Evolutionary conservation across 345 rosid genomes (phyloP), one percentile per base, ranked within the genome.

Genomic region (Rhizophora apiculata): DNA sequence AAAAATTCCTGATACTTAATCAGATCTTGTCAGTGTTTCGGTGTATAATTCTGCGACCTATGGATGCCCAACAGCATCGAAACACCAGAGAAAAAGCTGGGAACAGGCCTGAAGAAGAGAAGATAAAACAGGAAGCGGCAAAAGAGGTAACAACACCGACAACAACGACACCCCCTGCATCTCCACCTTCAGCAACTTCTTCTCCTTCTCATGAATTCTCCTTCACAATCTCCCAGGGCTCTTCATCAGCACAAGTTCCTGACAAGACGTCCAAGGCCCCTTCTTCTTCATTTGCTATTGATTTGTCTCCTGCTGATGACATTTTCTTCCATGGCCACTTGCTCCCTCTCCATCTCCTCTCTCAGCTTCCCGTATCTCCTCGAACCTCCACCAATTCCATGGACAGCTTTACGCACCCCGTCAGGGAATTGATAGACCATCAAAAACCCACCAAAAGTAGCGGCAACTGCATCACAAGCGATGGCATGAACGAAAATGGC

Each of bases 271-370:
- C 82, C 46, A 81, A 77, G 55, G 2, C 68, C 76, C 78, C 65
- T 48, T 29, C 68, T 49, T 58, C 80, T 69, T 79, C 91, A 21
- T 78, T 82, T 60, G 90, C 92, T 8, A 83, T 91, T n/a, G 98
- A 94, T 78, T 82, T 94, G 53, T 82, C 97, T 11, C 98, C 98
- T 0, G 98, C 98, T 0, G 97, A 93, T 78, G 98, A 93, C 58
- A 93, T 93, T 79, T 93, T 93, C 95, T 93, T 93, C 79, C 97
- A 91, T 67, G 99, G 99, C 48, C 97, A 94, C 70, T 85, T 94
- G 74, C 96, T 94, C n/a, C 97, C 98, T 68, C 98, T 89, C 48
- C 92, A 88, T 46, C 84, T 88, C 76, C 87, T 87, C 66, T 85
- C 99, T 36, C 96, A 88, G 77, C 93, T 86, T 24, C 93, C 97